Conservation (phyloP, 179 eudicot genomes). For the Beta corolliflora region DNA sequence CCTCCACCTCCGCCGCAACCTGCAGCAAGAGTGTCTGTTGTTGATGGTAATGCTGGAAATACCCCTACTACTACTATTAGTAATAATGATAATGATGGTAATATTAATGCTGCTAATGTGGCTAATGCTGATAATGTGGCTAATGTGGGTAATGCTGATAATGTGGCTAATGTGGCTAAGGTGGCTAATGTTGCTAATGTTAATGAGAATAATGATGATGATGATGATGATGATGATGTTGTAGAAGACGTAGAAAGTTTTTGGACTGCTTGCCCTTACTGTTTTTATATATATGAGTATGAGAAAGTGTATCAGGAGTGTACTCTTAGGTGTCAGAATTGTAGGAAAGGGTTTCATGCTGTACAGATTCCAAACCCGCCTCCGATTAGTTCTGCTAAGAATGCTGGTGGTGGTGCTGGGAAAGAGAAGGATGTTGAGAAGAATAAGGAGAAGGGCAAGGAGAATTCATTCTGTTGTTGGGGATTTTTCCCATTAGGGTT, state of each 20-base stretch:
- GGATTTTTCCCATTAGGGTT: constrained; percentile 83
- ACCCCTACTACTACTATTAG: not conserved
- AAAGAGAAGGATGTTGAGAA: not conserved
- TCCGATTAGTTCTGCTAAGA: constrained; percentile 22
- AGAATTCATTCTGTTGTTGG: constrained; percentile 72
- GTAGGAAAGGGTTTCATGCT: constrained; percentile 86
- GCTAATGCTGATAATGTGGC: not conserved
- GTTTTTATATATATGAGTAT: constrained; percentile 74
- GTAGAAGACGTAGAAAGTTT: constrained; percentile 38
- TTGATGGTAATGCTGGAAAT: not conserved
- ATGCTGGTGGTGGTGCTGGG: not conserved
- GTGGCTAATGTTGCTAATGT: not conserved
- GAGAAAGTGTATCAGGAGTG: constrained; percentile 56
- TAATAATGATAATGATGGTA: not conserved
- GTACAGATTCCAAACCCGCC: constrained; percentile 60
- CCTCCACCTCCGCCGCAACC: not conserved
- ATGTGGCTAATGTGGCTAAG: constrained; percentile 3
- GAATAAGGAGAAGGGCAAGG: constrained; percentile 32
- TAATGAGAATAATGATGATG: constrained; percentile 5
- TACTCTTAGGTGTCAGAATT: constrained; percentile 76
- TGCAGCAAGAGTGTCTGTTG: not conserved
- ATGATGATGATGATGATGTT: not conserved
- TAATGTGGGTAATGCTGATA: constrained; percentile 5
- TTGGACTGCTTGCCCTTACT: constrained; percentile 96
- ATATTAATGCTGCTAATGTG: not conserved